phyloP scores from a whole-genome alignment of 2,329 filamentous ascomycete species.

The Berkeleyomyces basicola region DNA sequence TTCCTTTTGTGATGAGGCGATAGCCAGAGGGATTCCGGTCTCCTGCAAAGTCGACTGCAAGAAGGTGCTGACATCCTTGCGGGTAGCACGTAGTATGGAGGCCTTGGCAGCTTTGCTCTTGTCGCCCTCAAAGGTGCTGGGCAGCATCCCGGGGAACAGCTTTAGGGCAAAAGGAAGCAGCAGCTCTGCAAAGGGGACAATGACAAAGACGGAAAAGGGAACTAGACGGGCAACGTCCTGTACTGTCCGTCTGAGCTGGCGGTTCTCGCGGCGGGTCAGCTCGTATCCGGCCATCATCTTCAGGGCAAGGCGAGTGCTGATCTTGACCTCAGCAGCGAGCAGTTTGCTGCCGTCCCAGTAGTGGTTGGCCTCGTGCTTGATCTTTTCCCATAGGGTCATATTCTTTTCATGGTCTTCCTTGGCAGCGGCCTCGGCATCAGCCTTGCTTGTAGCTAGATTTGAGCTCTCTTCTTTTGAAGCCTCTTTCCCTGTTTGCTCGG shows the following conservation, averaged over 20 bases:
- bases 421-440: conserved; percentile 31
- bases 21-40: conserved; percentile 77
- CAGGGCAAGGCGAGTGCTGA: conserved; percentile 76
- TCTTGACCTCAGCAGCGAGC: conserved; percentile 77
- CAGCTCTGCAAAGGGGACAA: conserved; percentile 89
- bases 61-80: conserved; percentile 88
- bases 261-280: conserved; percentile 79
- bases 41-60: conserved; percentile 77
- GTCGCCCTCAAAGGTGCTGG: conserved; percentile 90
- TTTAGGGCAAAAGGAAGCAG: conserved; percentile 81
- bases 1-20: conserved; percentile 71
- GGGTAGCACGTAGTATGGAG: conserved; percentile 59
- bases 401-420: conserved; percentile 61
- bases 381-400: conserved; percentile 73
- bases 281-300: conserved; percentile 99
- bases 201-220: conserved; percentile 91
- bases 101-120: conserved; percentile 84
- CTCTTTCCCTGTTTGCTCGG: conserved; percentile 18
- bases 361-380: conserved; percentile 85
- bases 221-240: conserved; percentile 85
- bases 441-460: conserved; percentile 22
- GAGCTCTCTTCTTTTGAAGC: conserved; percentile 17
- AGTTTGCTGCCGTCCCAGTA: conserved; percentile 99
- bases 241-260: conserved; percentile 83
- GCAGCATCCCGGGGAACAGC: conserved; percentile 92